Evolutionary conservation across 1,284 basidiomycete species (phyloP), one percentile per base, ranked within the genome.

Genomic region (Ganoderma leucocontextum): DNA sequence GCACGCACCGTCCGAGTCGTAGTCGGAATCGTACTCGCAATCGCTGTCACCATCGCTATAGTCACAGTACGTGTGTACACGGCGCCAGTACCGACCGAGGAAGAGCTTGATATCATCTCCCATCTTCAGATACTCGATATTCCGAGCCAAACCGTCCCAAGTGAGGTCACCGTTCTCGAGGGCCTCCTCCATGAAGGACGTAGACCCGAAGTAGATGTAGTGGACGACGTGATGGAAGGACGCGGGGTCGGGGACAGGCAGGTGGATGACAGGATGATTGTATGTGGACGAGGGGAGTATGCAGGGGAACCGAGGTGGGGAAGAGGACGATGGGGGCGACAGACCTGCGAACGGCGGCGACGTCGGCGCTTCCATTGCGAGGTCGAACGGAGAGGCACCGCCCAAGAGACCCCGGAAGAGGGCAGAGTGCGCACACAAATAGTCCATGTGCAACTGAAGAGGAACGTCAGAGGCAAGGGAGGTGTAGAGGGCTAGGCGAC

Each of bases 71-170:
- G 66, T 84, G 79, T 73, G 68, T 55, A 86, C 75, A 85, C 88
- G 89, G 22, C 82, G 80, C 63, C 84, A 82, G 75, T 91, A 91
- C 65, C 82, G 82, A 1, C 88, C 86, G 65, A 93, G 82, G 77
- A 91, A 92, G 22, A 87, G 78, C 73, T 90, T 92, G 77, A 93
- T 87, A 62, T 92, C 90, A 12, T 85, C 78, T 55, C 86, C 82
- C 73, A 94, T 85, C 33, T 89, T 90, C 63, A 94, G 88, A 74
- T 92, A 94, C 77, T 94, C 92, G 75, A 89, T 92, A 76, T 94
- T 94, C 64, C 90, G 87, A n/a, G 90, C 91, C 69, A 94, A 84
- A 53, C 91, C 91, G 70, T 92, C 90, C 93, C 92, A 94, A 57
- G 86, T 86, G 62, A 93, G 82, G 62, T 81, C 78, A n/a, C 89